Conservation (phyloP, 108 stramenopile species). For the Fistulifera solaris region DNA sequence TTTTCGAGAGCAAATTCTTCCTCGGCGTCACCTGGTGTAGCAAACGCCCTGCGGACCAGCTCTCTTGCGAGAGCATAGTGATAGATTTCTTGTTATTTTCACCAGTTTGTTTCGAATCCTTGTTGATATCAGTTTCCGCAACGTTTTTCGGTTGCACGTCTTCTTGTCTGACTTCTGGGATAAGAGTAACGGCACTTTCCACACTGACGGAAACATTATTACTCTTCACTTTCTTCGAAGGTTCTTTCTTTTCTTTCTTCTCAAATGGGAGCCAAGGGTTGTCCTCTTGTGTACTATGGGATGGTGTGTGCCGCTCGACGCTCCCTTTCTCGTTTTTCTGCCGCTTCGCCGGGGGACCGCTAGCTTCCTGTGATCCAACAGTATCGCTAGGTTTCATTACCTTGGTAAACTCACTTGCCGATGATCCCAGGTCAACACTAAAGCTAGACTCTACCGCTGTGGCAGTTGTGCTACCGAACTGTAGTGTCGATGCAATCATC, state of each 20-base stretch:
- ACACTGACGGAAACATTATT: constrained; percentile 11
- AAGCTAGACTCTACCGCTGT: too few relatives aligned
- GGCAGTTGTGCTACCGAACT: constrained; percentile 66
- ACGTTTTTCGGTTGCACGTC: neutral
- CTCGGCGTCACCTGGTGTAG: constrained; percentile 63
- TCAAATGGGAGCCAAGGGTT: neutral
- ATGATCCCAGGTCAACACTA: too few relatives aligned
- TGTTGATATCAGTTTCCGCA: neutral
- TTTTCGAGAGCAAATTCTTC: constrained; percentile 88
- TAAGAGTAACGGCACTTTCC: constrained; percentile 7
- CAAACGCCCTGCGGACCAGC: constrained; percentile 88
- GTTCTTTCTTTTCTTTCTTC: neutral
- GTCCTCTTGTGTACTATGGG: too few relatives aligned
- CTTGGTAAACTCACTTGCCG: too few relatives aligned
- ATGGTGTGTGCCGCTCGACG: too few relatives aligned
- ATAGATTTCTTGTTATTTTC: constrained; percentile 12
- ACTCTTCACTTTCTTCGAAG: neutral
- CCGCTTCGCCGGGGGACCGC: too few relatives aligned
- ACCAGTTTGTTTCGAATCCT: neutral
- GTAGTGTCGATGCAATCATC: constrained; percentile 59
- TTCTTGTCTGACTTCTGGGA: neutral
- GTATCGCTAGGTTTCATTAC: too few relatives aligned
- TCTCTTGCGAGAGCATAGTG: constrained; percentile 72
- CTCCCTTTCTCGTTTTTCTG: too few relatives aligned
- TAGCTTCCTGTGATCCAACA: too few relatives aligned